Evolutionary conservation across 2,329 filamentous ascomycete species (phyloP), one percentile per base, ranked within the genome.

Genomic region (Colletotrichum sp.): DNA sequence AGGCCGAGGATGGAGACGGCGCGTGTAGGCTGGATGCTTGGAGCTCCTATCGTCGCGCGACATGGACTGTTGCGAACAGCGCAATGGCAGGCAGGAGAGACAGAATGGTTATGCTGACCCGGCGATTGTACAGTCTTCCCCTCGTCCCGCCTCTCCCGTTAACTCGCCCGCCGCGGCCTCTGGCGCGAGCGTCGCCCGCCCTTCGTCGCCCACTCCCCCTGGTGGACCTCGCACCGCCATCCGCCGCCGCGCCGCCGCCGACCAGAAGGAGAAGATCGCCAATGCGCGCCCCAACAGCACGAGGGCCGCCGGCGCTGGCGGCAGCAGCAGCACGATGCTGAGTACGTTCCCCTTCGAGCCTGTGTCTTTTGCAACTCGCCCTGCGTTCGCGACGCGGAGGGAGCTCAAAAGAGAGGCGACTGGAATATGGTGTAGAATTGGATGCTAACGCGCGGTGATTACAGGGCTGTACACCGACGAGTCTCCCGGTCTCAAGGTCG

Each of bases 301-400:
- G 80, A 92, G 97, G 82, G 93, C 96, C 52, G 97, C 97, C 39
- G 97, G 97, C 81, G 97, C 97, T 21, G 97, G 97, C 80, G 97
- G 97, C 79, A 98, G 96, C 85, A 98, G 94, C 86, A 98, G 95
- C 89, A 99, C 97, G 69, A 99, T 99, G 97, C 90, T 99, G 89
- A 96, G 96, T 95, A 94, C 80, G 94, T 92, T 63, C 13, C 32
- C 12, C 18, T 34, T 30, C 18, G 44, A 49, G 10, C 44, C 44
- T 49, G 44, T 12, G 6, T 49, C 6, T 49, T 13, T 49, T 7
- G n/a, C 18, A 21, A 6, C n/a, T 49, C 10, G 30, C 12, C 57
- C 18, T 21, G 59, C 28, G 59, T 30, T 15, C 30, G 59, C 28
- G 30, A 32, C 59, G 21, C 4, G 55, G 21, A 16, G 13, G 21